A percentile compares a stretch with the other conserved stretches of the same genome.
Evolutionary conservation across 495 filamentous ascomycete species (phyloP).

Genomic region (Penicillium parvum): DNA sequence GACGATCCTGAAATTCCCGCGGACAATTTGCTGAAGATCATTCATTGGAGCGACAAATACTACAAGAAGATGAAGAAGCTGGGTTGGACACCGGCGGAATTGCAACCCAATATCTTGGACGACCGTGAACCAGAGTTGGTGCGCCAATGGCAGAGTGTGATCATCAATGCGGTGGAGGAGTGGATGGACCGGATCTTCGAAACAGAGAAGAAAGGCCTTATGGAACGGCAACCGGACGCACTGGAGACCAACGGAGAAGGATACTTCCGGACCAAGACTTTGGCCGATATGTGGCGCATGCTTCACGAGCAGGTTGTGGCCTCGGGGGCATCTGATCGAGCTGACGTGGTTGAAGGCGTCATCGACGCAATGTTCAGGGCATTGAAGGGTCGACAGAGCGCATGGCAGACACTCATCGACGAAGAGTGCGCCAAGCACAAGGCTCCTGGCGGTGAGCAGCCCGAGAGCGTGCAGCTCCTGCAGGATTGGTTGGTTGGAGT

Average conservation of each 20-base stretch:
- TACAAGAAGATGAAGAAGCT: conserved; percentile 92
- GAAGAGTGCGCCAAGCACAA: conserved; percentile 76
- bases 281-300: conserved; percentile 97
- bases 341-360: conserved; percentile 87
- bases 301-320: conserved; percentile 83
- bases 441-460: conserved; percentile 51
- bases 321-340: conserved; percentile 71
- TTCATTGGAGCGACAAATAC: conserved; percentile 94
- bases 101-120: conserved; percentile 80
- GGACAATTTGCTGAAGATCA: conserved; percentile 78
- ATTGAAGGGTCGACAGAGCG: conserved; percentile 70
- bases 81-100: conserved; percentile 65
- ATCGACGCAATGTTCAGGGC: conserved; percentile 90
- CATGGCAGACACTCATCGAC: conserved; percentile 83
- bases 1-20: conserved; percentile 75
- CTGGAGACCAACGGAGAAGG: conserved; percentile 82
- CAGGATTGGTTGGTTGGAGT: conserved; percentile 96
- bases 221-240: conserved; percentile 68
- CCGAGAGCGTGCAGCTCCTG: conserved; percentile 72
- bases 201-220: conserved; percentile 74
- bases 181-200: conserved; percentile 92
- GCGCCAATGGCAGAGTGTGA: conserved; percentile 87
- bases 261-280: conserved; percentile 81
- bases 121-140: conserved; percentile 84
- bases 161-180: conserved; percentile 90